Base-by-base conservation (phyloP, 768 basidiomycete species). In the Chalciporus chontae region DNA sequence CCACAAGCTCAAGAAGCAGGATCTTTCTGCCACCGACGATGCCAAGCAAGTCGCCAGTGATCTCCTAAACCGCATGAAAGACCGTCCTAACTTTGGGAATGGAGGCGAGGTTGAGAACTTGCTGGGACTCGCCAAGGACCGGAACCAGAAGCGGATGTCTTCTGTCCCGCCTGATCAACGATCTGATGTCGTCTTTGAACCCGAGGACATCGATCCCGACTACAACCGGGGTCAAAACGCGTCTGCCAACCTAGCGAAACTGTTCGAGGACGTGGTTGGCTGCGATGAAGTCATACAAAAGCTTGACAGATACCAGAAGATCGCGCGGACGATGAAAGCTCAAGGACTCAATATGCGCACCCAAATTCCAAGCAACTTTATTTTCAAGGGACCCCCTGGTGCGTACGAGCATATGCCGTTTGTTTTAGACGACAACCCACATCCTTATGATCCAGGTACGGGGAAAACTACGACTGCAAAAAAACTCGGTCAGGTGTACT, bases 301-400 rank as follows among this genome's bases (percentile, higher is more conserved):
- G 52, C 67, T 87, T 1, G 58, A 62, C n/a, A 61, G 67, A 13
- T 84, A 77, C 48, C 85, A 86, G 57, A 65, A 71, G 43, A 73
- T 81, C 26, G 77, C 79, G 2, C 58, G 52, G 4, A 64, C 56
- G 15, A 71, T 75, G 64, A 78, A 77, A 56, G 57, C 54, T 0
- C 61, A 68, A 26, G 71, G 72, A 3, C 59, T 71, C 31, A 75
- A 83, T 51, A 64, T 72, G 17, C 71, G 76, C 4, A 70, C 75
- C n/a, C 69, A 73, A 14, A 76, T 86, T 36, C 84, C 85, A 0
- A 84, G 65, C n/a, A 73, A 73, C 37, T 87, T 85, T 43, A 67
- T 87, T 2, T 86, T 87, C 73, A 86, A 83, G 56, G 85, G 85
- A 0, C 85, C 85, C 5, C 85, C 85, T 52, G 84, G 79, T 8